A percentile compares a stretch with the other conserved stretches of the same genome.
Evolutionary conservation across 2,329 filamentous ascomycete genomes (phyloP).

Genomic region (Bimuria novae-zelandiae): DNA sequence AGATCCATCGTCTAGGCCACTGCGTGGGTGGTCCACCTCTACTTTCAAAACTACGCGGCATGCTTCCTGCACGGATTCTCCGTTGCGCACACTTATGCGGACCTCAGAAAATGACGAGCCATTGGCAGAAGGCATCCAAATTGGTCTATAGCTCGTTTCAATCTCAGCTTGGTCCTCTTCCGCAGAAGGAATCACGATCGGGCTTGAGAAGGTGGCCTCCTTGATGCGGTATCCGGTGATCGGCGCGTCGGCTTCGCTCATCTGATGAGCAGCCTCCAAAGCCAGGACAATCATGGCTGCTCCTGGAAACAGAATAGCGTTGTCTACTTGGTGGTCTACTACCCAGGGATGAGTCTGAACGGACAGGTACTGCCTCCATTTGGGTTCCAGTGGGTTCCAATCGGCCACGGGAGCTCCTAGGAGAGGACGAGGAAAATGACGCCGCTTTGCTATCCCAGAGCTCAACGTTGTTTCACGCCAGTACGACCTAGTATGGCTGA

Average conservation of each 20-base stretch:
- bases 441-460: neutral
- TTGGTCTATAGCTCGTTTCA: neutral
- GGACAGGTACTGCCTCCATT: slow-evolving; percentile 53
- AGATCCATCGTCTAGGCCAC: neutral
- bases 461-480: neutral
- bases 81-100: neutral
- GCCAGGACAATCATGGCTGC: neutral
- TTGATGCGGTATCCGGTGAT: slow-evolving; percentile 5
- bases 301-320: slow-evolving; percentile 28
- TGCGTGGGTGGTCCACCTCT: neutral
- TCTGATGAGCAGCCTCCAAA: neutral
- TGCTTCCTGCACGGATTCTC: neutral
- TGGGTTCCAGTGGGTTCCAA: slow-evolving; percentile 31
- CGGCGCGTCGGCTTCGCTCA: neutral
- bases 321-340: slow-evolving; percentile 24
- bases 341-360: slow-evolving; percentile 21
- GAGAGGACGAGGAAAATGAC: slow-evolving; percentile 12
- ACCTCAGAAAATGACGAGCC: slow-evolving; percentile 4
- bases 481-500: slow-evolving; percentile 15
- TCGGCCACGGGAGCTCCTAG: slow-evolving; percentile 18
- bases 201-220: slow-evolving; percentile 10
- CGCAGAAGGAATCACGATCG: slow-evolving; percentile 7
- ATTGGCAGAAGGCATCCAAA: slow-evolving; percentile 7
- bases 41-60: neutral
- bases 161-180: neutral